A percentile compares a stretch with the other conserved stretches of the same genome.
These are phyloP conservation scores for Claviceps paspali DNA, from an alignment of 2,329 filamentous ascomycete genomes.

Conservation along the genomic window DNA sequence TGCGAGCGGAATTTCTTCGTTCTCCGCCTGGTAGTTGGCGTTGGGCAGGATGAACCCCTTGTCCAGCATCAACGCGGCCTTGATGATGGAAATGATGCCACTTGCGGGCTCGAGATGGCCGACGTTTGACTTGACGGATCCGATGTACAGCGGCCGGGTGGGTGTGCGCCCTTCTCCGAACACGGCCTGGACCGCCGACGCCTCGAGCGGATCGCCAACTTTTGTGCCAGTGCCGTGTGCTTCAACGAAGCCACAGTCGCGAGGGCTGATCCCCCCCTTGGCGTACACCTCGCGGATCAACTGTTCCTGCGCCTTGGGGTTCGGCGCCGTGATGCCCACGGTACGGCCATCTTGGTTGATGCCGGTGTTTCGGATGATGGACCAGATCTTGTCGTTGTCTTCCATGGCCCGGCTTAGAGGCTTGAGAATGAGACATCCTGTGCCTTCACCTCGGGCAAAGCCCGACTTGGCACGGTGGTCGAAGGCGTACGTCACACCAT, in stretches of 20 bases:
- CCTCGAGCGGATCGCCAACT: constrained; percentile 39
- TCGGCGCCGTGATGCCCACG: constrained; percentile 35
- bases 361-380: constrained; percentile 33
- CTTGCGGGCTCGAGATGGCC: constrained; percentile 36
- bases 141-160: constrained; percentile 26
- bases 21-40: constrained; percentile 32
- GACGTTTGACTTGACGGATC: constrained; percentile 34
- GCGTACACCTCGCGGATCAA: constrained; percentile 24
- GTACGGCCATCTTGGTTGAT: constrained; percentile 41
- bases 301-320: constrained; percentile 27
- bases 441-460: constrained; percentile 46
- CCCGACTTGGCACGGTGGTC: constrained; percentile 23
- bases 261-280: constrained; percentile 13
- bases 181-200: constrained; percentile 28
- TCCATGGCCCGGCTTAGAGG: constrained; percentile 35
- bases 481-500: constrained; percentile 24
- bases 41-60: constrained; percentile 34
- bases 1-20: constrained; percentile 32
- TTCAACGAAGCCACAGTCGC: constrained; percentile 24
- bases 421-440: constrained; percentile 40
- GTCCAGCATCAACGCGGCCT: constrained; percentile 34
- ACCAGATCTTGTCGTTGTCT: constrained; percentile 39
- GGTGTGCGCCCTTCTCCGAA: constrained; percentile 23
- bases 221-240: constrained; percentile 41
- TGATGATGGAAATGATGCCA: constrained; percentile 34